Evolutionary conservation across 345 rosid species (phyloP).

Genomic region (Gossypium arboreum): DNA sequence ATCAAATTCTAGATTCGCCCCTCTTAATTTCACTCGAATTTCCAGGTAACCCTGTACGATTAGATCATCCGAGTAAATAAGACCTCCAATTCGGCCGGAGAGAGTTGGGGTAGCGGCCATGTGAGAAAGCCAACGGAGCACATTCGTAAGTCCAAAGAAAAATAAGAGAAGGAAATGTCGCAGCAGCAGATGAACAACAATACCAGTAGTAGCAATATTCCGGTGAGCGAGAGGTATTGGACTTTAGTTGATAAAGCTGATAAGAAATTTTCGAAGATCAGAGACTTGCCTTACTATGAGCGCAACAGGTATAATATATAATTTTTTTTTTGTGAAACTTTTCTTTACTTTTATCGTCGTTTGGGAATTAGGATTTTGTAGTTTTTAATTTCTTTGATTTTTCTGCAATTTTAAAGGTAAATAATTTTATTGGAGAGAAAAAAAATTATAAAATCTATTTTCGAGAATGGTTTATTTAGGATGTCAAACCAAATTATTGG

Average conservation of each 20-base stretch:
- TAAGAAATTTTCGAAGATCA: slow-evolving; percentile 93
- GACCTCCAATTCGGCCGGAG: not conserved
- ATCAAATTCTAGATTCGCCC: not conserved
- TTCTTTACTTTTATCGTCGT: not conserved
- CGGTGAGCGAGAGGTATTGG: slow-evolving; percentile 87
- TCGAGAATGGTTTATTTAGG: not conserved
- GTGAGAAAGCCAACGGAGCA: slow-evolving; percentile 1
- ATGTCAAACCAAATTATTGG: not conserved
- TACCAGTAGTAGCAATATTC: slow-evolving; percentile 32
- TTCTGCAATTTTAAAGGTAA: not conserved
- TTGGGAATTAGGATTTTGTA: not conserved
- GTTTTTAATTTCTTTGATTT: slow-evolving; percentile 1
- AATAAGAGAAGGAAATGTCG: slow-evolving; percentile 31
- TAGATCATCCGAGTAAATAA: not conserved
- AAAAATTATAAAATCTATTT: not conserved
- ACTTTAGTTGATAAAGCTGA: slow-evolving; percentile 94
- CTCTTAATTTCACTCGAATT: not conserved
- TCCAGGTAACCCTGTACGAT: not conserved
- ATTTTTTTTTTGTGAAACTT: not conserved
- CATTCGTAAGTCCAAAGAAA: not conserved
- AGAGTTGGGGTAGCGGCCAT: not conserved
- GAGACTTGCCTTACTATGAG: slow-evolving; percentile 92
- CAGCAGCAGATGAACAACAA: slow-evolving; percentile 36
- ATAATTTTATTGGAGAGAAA: not conserved
- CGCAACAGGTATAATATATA: slow-evolving; percentile 59